Evolutionary conservation across 495 filamentous ascomycete species (phyloP).

Genomic region (Tuber magnatum): DNA sequence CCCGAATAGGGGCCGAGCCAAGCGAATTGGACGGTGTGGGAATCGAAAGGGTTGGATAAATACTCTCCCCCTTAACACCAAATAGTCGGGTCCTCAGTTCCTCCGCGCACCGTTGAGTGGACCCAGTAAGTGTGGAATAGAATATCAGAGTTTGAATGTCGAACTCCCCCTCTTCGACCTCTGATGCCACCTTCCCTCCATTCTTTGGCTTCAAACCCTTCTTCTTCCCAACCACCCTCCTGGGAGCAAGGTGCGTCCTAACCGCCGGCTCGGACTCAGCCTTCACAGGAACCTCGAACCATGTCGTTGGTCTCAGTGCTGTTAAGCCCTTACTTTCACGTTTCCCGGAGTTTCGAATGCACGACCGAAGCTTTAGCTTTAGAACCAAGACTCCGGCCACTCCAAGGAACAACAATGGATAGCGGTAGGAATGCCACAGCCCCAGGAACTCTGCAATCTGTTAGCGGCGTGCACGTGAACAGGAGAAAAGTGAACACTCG

Average conservation of each 20-base stretch:
- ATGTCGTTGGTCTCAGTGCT: constrained; percentile 24
- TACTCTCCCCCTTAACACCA: constrained; percentile 20
- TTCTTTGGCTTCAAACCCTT: constrained; percentile 10
- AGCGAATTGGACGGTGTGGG: constrained; percentile 42
- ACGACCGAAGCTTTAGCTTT: constrained; percentile 39
- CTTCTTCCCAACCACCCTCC: constrained; percentile 30
- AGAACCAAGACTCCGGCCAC: constrained; percentile 45
- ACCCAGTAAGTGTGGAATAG: constrained; percentile 75
- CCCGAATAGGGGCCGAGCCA: constrained; percentile 19
- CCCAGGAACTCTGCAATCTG: constrained; percentile 46
- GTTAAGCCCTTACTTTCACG: constrained; percentile 27
- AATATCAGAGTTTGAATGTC: constrained; percentile 74
- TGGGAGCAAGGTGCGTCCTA: constrained; percentile 27
- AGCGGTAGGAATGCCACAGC: constrained; percentile 52
- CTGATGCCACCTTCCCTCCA: constrained; percentile 7
- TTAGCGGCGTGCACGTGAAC: not conserved
- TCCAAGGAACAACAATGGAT: constrained; percentile 48
- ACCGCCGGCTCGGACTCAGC: not conserved
- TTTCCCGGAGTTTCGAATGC: constrained; percentile 18
- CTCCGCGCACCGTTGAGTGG: constrained; percentile 62
- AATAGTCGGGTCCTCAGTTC: constrained; percentile 44
- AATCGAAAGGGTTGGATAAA: constrained; percentile 36
- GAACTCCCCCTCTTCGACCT: constrained; percentile 35
- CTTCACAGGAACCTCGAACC: not conserved
- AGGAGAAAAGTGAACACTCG: not conserved